Conservation (phyloP, 768 basidiomycete species). For the Termitomyces sp. region DNA sequence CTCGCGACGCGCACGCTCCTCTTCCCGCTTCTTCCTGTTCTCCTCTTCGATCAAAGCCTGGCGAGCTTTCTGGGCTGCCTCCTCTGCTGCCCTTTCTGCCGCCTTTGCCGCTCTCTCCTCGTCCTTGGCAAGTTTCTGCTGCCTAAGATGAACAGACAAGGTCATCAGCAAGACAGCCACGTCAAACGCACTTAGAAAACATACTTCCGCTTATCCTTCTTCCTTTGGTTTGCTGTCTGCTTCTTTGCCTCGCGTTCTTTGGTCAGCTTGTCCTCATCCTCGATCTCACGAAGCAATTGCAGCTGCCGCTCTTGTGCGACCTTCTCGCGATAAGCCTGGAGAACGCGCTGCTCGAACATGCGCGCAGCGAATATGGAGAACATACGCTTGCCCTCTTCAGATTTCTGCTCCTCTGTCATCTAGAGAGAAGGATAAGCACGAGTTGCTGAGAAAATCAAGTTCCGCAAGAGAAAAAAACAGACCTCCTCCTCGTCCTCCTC, state of each 20-base stretch:
- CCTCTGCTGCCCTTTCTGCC: slow-evolving; percentile 84
- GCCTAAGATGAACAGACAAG: slow-evolving; percentile 39
- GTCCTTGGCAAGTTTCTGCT: slow-evolving; percentile 90
- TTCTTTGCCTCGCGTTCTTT: slow-evolving; percentile 92
- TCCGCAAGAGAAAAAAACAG: slow-evolving; percentile 18
- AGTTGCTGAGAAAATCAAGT: slow-evolving; percentile 10
- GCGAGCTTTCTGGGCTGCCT: slow-evolving; percentile 70
- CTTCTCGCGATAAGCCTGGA: slow-evolving; percentile 94
- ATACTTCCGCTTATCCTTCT: slow-evolving; percentile 92
- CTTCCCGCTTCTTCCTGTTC: slow-evolving; percentile 74
- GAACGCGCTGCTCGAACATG: slow-evolving; percentile 98
- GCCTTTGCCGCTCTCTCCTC: slow-evolving; percentile 82
- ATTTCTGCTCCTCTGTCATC: slow-evolving; percentile 95
- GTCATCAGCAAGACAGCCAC: not conserved
- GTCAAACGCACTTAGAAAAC: slow-evolving; percentile 15
- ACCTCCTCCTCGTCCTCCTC: slow-evolving; percentile 57
- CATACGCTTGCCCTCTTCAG: slow-evolving; percentile 99
- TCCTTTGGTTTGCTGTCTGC: slow-evolving; percentile 96
- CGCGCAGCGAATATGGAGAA: slow-evolving; percentile 99
- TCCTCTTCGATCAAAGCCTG: slow-evolving; percentile 79
- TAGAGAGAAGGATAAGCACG: slow-evolving; percentile 32
- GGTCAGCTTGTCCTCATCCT: slow-evolving; percentile 86
- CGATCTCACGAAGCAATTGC: slow-evolving; percentile 89
- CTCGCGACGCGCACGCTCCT: slow-evolving; percentile 80
- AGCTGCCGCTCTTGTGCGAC: slow-evolving; percentile 94